Base-by-base conservation (phyloP, 108 stramenopile species). In the Pseudonitzschia multistriata region DNA sequence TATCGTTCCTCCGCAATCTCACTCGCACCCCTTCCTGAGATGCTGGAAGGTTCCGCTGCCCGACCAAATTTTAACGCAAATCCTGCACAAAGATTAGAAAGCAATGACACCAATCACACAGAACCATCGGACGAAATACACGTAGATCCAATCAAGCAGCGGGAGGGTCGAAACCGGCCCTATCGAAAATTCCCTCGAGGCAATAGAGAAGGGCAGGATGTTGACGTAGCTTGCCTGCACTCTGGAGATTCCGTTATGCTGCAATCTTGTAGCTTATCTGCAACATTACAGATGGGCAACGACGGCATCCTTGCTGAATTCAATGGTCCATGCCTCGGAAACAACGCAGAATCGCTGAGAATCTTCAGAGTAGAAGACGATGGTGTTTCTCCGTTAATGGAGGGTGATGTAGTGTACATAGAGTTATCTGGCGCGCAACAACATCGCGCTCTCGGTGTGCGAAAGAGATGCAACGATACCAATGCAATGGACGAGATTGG, bases 341-440 rank as follows among this genome's bases (percentile, higher is more conserved):
- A 54, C 30, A 33, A 56, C 24, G 40, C 53, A 40, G 75, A 76
- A 66, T 21, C 42, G 25, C 48, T 76, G 62, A 24, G 67, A 63
- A 33, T 70, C 60, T 31, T 81, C 87, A 39, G 87, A 70, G 10
- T 68, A 61, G 70, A 84, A 88, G 22, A 86, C 67, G 64, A 88
- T 88, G 21, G 75, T 76, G 36, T 82, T 62, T 34, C 84, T 53
- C 4, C 25, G 2, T 59, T 75, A 17, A 13, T 48, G 33, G 29
- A 59, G 19, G 75, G 75, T 1, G 75, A 76, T 48, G 49, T 67
- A 10, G 65, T 74, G 1, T 5, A 48, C 22, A 33, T 74, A 25
- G 27, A 49, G 14, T 68, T 48, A 29, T 21, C 47, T 7, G 28
- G 14, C 2, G 54, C 53, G 0, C 21, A 24, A 3, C 21, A 11